Conservation (phyloP, 2,329 filamentous ascomycete genomes). For the Fusarium sp. region DNA sequence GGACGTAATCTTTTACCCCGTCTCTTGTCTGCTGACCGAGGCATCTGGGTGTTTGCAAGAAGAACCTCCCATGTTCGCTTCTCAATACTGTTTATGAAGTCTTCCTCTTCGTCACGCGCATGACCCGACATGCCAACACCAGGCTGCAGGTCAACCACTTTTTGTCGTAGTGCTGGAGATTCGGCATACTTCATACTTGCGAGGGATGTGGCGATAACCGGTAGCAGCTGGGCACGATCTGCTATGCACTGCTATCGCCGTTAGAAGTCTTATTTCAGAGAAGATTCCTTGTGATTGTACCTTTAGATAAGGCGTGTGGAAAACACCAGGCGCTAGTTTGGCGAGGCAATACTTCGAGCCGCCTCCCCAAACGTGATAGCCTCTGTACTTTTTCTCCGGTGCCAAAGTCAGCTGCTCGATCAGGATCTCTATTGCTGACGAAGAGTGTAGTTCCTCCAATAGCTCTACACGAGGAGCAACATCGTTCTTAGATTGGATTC, state of each 20-base stretch:
- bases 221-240: conserved; percentile 41
- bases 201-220: conserved; percentile 46
- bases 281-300: conserved; percentile 28
- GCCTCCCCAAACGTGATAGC: conserved; percentile 32
- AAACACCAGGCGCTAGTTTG: conserved; percentile 49
- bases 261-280: conserved; percentile 12
- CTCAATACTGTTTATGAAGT: conserved; percentile 22
- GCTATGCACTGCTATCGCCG: conserved; percentile 37
- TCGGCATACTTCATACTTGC: conserved; percentile 48
- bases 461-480: background rate
- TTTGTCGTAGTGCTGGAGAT: conserved; percentile 48
- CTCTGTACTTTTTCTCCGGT: conserved; percentile 32
- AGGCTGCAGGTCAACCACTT: conserved; percentile 28
- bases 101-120: background rate
- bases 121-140: background rate
- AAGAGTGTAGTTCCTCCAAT: conserved; percentile 15
- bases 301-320: conserved; percentile 49
- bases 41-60: conserved; percentile 25
- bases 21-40: conserved; percentile 13
- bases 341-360: conserved; percentile 39
- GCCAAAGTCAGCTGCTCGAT: conserved; percentile 45
- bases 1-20: background rate
- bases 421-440: conserved; percentile 29
- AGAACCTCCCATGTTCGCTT: conserved; percentile 41
- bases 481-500: background rate